Evolutionary conservation across 208 protist species (phyloP), one percentile per base, ranked within the genome.

Genomic region (Leptomonas pyrrhocoris): DNA sequence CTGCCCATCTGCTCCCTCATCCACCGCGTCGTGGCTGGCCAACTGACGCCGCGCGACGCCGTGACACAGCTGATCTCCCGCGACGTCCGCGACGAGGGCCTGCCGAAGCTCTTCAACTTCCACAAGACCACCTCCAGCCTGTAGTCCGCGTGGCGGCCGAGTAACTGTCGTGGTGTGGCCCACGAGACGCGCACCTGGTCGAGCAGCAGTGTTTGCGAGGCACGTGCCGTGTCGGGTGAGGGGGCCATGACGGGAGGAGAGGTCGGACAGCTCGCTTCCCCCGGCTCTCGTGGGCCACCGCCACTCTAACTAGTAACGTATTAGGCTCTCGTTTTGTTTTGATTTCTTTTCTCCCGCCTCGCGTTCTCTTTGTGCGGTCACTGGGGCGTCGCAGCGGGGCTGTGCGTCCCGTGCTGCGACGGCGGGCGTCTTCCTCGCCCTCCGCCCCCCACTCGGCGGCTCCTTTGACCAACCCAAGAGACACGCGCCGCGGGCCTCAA

Each of bases 1-100:
- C 75, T 94, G 63, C 88, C 83, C n/a, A 79, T 96, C 23, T 88
- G 79, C 73, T 46, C 79, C 16, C 74, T 83, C 76, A 87, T 95
- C 66, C 90, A 89, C 76, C 46, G 64, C 19, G 74, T 95, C n/a
- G 50, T 95, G 62, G 89, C 90, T 72, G 53, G 85, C 48, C 68
- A 83, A 19, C 69, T 83, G 31, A 70, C 70, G 59, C 76, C 78
- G 16, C 58, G 57, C 31, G 31, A 63, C 8, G 58, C 74, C 19
- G 68, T 89, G 28, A 46, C 48, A 0, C 50, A 73, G 27, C 67
- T 90, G 34, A 48, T 73, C 18, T 65, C 65, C 8, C 46, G 66
- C 38, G 43, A 21, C 21, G 58, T 94, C 21, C 21, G 28, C n/a
- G 84, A 89, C 56, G 88, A 94, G 69, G 88, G 88, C 16, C 80